These are phyloP conservation scores for Trichocladium uniseriatum DNA, from an alignment of 495 filamentous ascomycete genomes.

Conservation along the genomic window DNA sequence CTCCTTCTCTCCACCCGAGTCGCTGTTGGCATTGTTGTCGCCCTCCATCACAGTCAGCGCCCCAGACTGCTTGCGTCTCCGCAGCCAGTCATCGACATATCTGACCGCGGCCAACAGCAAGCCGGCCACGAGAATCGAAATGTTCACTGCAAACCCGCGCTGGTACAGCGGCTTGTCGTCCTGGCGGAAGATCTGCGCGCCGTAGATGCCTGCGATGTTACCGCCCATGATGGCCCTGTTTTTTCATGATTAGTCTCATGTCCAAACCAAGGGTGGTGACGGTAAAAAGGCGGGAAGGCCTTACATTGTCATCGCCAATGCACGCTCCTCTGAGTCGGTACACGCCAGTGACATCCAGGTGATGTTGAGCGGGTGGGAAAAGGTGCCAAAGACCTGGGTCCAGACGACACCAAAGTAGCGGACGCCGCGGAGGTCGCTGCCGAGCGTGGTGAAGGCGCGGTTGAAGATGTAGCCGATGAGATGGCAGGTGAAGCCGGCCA, in stretches of 20 bases:
- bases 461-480: constrained; percentile 35
- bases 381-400: constrained; percentile 46
- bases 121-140: background rate
- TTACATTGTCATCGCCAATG: constrained; percentile 37
- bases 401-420: constrained; percentile 39
- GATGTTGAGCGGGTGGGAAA: constrained; percentile 32
- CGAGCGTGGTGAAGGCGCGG: constrained; percentile 24
- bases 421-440: constrained; percentile 10
- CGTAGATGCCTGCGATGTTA: constrained; percentile 45
- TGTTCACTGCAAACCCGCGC: background rate
- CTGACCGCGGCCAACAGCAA: background rate
- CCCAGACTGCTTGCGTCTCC: constrained; percentile 5
- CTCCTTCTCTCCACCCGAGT: too few species aligned
- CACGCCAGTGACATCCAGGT: constrained; percentile 33
- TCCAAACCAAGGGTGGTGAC: too few species aligned
- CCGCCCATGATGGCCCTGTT: constrained; percentile 48
- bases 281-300: constrained; percentile 14
- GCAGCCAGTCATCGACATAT: background rate
- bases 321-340: constrained; percentile 26
- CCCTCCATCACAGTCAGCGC: too few species aligned
- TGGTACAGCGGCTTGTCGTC: constrained; percentile 41
- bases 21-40: too few species aligned
- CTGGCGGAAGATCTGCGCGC: constrained; percentile 46
- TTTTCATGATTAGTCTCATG: too few species aligned
- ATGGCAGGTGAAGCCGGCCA: constrained; percentile 18